phyloP scores from a whole-genome alignment of 768 basidiomycete genomes.

The Macrolepiota albuminosa region DNA sequence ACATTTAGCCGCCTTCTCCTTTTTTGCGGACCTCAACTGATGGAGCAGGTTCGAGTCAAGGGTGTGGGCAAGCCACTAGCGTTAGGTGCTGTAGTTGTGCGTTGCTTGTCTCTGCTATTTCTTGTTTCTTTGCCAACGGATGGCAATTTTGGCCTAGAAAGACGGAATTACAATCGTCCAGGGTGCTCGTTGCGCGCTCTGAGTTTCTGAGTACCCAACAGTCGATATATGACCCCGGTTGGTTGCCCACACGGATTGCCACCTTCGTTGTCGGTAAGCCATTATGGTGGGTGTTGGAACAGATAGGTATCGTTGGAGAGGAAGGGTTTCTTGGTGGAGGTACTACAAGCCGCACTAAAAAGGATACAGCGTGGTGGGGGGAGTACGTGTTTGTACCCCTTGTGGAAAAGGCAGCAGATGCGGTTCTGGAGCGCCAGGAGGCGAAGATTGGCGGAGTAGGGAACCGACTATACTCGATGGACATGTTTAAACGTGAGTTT shows the following conservation, averaged over 20 bases:
- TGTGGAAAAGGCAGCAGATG: slow-evolving; percentile 63
- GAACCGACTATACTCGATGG: slow-evolving; percentile 57
- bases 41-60: slow-evolving; percentile 58
- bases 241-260: slow-evolving; percentile 65
- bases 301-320: slow-evolving; percentile 68
- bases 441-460: slow-evolving; percentile 41
- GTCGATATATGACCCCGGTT: slow-evolving; percentile 67
- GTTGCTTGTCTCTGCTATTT: slow-evolving; percentile 24
- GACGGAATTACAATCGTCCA: slow-evolving; percentile 55
- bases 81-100: slow-evolving; percentile 68
- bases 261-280: slow-evolving; percentile 72
- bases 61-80: slow-evolving; percentile 75
- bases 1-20: slow-evolving; percentile 53
- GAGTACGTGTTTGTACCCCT: slow-evolving; percentile 67
- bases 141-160: slow-evolving; percentile 46
- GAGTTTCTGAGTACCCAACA: slow-evolving; percentile 52
- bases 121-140: slow-evolving; percentile 6
- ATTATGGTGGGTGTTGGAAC: slow-evolving; percentile 83
- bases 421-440: slow-evolving; percentile 40
- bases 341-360: slow-evolving; percentile 19
- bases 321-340: slow-evolving; percentile 36
- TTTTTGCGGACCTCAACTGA: slow-evolving; percentile 45
- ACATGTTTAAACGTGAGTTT: slow-evolving; percentile 61
- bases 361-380: slow-evolving; percentile 56
- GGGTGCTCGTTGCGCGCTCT: slow-evolving; percentile 40